phyloP scores from a whole-genome alignment of 2,329 filamentous ascomycete species.

The Mycosphaerella sp. region DNA sequence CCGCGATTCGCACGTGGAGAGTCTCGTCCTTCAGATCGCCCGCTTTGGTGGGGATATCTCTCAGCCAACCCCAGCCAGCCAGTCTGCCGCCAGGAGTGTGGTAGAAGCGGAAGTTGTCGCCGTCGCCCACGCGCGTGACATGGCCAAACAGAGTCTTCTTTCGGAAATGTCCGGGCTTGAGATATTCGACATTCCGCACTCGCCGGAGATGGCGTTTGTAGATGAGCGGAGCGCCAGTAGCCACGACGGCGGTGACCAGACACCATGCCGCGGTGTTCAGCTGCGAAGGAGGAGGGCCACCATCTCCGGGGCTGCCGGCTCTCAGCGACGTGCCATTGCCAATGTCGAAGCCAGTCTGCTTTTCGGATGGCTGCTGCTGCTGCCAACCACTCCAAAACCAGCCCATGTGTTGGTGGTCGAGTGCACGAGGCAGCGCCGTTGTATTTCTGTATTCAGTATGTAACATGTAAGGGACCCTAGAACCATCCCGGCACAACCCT shows the following conservation, averaged over 20 bases:
- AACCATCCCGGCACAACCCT: too few species aligned
- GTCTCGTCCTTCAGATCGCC: slow-evolving; percentile 38
- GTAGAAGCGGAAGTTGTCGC: slow-evolving; percentile 89
- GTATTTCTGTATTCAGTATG: too few species aligned
- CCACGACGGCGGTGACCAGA: neutral
- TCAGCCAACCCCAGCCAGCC: slow-evolving; percentile 68
- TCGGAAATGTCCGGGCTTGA: slow-evolving; percentile 69
- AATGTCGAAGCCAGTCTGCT: too few species aligned
- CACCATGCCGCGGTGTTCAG: slow-evolving; percentile 4
- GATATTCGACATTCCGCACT: slow-evolving; percentile 69
- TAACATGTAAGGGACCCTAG: too few species aligned
- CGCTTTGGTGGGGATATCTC: slow-evolving; percentile 17
- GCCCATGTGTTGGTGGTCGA: slow-evolving; percentile 1
- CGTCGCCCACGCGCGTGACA: slow-evolving; percentile 93
- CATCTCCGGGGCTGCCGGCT: neutral
- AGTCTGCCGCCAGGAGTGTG: slow-evolving; percentile 88
- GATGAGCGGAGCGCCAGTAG: slow-evolving; percentile 40
- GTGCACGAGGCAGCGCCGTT: neutral
- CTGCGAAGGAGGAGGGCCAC: neutral
- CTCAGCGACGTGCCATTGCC: too few species aligned
- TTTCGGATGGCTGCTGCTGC: neutral
- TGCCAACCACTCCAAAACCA: slow-evolving; percentile 8
- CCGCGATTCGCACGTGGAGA: slow-evolving; percentile 85
- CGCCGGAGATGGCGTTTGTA: slow-evolving; percentile 72
- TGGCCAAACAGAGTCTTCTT: slow-evolving; percentile 71